A percentile compares a stretch with the other conserved stretches of the same genome.
phyloP scores from a whole-genome alignment of 208 protist genomes.

The Spongospora subterranea region DNA sequence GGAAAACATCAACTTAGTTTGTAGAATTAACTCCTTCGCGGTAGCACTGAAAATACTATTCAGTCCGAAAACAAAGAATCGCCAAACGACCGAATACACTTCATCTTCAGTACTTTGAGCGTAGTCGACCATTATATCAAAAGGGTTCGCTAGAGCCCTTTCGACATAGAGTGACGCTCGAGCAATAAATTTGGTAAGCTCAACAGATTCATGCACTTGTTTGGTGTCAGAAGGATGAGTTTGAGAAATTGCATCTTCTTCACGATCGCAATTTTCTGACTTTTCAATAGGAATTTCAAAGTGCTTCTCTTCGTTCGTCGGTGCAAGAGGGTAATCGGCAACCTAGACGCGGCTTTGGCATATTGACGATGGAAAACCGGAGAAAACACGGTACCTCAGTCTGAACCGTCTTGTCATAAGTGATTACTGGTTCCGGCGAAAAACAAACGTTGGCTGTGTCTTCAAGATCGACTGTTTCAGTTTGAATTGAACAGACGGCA shows the following conservation, averaged over 20 bases:
- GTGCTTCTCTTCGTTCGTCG: not conserved
- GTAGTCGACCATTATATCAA: not conserved
- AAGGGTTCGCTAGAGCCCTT: not conserved
- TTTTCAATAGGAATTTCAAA: not conserved
- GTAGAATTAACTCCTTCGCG: too few species aligned
- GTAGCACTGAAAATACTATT: not conserved
- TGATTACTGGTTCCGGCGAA: not conserved
- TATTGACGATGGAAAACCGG: too few species aligned
- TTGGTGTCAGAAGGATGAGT: not conserved
- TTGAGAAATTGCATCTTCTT: not conserved
- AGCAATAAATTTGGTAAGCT: not conserved
- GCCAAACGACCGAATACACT: not conserved
- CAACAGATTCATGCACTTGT: not conserved
- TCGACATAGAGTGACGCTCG: not conserved
- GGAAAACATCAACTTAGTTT: too few species aligned
- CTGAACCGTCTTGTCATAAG: slow-evolving; percentile 40
- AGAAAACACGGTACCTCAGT: too few species aligned
- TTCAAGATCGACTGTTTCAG: not conserved
- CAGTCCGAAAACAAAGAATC: not conserved
- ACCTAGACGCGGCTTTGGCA: not conserved
- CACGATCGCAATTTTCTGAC: not conserved
- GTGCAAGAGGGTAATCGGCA: not conserved
- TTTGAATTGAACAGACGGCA: not conserved
- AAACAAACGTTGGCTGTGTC: not conserved
- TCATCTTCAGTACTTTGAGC: not conserved